A percentile compares a stretch with the other conserved stretches of the same genome.
phyloP scores from a whole-genome alignment of 148 eudicot genomes.

The Tetragonia tetragonoides region DNA sequence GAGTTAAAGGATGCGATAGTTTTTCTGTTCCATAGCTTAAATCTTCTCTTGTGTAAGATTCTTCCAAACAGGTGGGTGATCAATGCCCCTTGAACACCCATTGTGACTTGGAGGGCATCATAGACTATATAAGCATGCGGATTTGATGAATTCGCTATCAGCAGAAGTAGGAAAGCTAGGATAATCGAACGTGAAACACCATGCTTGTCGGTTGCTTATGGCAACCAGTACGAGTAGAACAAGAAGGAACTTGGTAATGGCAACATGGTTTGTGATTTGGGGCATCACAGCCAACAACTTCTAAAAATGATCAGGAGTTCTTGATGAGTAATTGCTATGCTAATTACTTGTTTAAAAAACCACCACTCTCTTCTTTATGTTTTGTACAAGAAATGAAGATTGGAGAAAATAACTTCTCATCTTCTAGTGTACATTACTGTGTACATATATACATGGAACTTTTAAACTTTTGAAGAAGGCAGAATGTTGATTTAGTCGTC shows the following conservation, averaged over 20 bases:
- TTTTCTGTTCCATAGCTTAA: slow-evolving; percentile 22
- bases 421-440: neutral
- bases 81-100: slow-evolving; percentile 7
- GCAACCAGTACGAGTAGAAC: neutral
- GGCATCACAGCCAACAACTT: neutral
- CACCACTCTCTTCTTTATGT: too few relatives aligned
- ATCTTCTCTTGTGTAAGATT: slow-evolving; percentile 12
- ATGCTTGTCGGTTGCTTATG: neutral
- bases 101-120: slow-evolving; percentile 37
- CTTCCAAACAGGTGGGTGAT: slow-evolving; percentile 26
- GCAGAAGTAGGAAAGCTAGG: slow-evolving; percentile 8
- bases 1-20: slow-evolving; percentile 32
- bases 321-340: too few relatives aligned
- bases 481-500: neutral
- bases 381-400: neutral
- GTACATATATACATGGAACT: too few relatives aligned
- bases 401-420: neutral
- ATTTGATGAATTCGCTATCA: neutral
- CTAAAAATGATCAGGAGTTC: too few relatives aligned
- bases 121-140: slow-evolving; percentile 1
- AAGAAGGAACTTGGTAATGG: neutral
- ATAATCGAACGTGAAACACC: slow-evolving; percentile 15
- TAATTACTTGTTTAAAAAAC: too few relatives aligned
- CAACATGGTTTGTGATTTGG: neutral
- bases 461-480: too few relatives aligned